A percentile compares a stretch with the other conserved stretches of the same genome.
Evolutionary conservation across 768 basidiomycete species (phyloP).

Genomic region (Neoboletus brunneissimus): DNA sequence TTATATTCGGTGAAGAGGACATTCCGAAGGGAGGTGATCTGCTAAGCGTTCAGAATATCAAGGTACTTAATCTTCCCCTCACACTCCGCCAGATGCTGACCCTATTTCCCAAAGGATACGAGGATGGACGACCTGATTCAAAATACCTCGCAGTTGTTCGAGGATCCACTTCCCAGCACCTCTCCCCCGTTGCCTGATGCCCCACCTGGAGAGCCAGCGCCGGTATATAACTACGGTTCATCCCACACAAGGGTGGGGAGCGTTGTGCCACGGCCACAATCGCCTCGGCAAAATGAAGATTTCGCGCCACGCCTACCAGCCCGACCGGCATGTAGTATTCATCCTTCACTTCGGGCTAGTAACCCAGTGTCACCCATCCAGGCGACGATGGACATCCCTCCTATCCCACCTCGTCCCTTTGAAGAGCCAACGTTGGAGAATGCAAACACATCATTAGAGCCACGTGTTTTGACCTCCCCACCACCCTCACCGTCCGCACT

Average conservation of each 20-base stretch:
- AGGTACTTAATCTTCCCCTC: slow-evolving; percentile 46
- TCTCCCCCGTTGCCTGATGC: slow-evolving; percentile 76
- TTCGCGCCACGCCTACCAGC: slow-evolving; percentile 70
- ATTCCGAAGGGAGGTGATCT: slow-evolving; percentile 76
- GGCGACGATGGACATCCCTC: slow-evolving; percentile 35
- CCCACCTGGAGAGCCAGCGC: slow-evolving; percentile 60
- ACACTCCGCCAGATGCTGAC: slow-evolving; percentile 34
- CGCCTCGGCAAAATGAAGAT: slow-evolving; percentile 47
- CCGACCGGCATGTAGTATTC: slow-evolving; percentile 71
- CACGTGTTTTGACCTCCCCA: slow-evolving; percentile 11
- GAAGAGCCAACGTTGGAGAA: slow-evolving; percentile 21
- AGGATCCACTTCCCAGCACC: slow-evolving; percentile 47
- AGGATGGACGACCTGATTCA: slow-evolving; percentile 86
- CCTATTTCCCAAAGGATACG: slow-evolving; percentile 44
- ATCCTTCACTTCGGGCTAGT: slow-evolving; percentile 61
- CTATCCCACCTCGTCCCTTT: slow-evolving; percentile 25
- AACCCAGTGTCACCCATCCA: slow-evolving; percentile 49
- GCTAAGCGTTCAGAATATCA: slow-evolving; percentile 67
- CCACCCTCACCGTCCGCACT: slow-evolving; percentile 18
- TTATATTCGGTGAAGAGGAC: slow-evolving; percentile 92
- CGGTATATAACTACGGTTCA: slow-evolving; percentile 63
- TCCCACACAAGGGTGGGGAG: slow-evolving; percentile 63
- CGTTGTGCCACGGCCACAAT: slow-evolving; percentile 33
- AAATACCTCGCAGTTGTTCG: slow-evolving; percentile 62
- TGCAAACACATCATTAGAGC: slow-evolving; percentile 4